These are phyloP conservation scores for Russula lepida DNA, from an alignment of 768 basidiomycete species.

Conservation along the genomic window DNA sequence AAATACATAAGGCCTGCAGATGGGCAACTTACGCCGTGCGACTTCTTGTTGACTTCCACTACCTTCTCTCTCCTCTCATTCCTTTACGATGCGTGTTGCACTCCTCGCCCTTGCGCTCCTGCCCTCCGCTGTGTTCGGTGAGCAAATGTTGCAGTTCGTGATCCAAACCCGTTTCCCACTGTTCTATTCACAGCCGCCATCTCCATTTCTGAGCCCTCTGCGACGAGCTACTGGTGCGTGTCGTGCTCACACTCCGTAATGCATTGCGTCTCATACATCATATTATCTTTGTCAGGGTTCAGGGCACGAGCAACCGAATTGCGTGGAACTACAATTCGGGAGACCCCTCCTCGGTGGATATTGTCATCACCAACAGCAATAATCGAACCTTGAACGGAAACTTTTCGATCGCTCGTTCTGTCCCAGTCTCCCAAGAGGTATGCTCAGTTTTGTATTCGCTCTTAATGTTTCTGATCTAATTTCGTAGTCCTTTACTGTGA, in stretches of 20 bases:
- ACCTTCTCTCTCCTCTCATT: background rate
- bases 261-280: background rate
- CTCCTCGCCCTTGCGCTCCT: slow-evolving; percentile 25
- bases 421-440: slow-evolving; percentile 27
- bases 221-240: slow-evolving; percentile 28
- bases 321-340: slow-evolving; percentile 28
- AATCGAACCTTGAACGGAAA: slow-evolving; percentile 30
- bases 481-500: slow-evolving; percentile 23
- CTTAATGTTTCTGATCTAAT: slow-evolving; percentile 20
- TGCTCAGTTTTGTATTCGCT: background rate
- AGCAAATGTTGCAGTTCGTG: background rate
- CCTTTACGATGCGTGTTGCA: slow-evolving; percentile 26
- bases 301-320: slow-evolving; percentile 30
- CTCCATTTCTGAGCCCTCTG: slow-evolving; percentile 27
- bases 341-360: slow-evolving; percentile 30
- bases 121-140: slow-evolving; percentile 24
- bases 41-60: slow-evolving; percentile 2
- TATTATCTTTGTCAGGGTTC: slow-evolving; percentile 27
- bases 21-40: background rate
- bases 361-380: slow-evolving; percentile 29
- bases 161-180: background rate
- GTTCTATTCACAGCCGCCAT: slow-evolving; percentile 24
- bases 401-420: slow-evolving; percentile 30
- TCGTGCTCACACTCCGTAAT: background rate
- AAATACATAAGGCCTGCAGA: background rate